A percentile compares a stretch with the other conserved stretches of the same genome.
Conservation (phyloP, 768 basidiomycete genomes). For the Amanita rimosa region DNA sequence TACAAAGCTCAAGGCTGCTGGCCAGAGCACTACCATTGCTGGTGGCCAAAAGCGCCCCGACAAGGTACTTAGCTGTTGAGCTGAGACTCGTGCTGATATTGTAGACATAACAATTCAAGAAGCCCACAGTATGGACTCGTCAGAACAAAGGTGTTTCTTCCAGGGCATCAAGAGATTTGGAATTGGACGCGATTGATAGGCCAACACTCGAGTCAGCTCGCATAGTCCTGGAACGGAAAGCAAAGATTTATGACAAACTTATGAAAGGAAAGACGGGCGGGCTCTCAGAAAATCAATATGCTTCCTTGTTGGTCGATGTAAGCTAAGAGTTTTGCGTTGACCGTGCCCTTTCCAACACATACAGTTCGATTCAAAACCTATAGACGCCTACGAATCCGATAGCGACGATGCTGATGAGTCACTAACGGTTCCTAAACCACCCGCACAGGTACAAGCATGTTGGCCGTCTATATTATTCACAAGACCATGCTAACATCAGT, state of each 20-base stretch:
- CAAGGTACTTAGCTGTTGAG: constrained; percentile 37
- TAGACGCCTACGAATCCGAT: constrained; percentile 48
- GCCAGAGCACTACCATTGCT: constrained; percentile 38
- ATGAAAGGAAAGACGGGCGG: constrained; percentile 71
- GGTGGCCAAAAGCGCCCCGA: constrained; percentile 57
- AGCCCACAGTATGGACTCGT: constrained; percentile 66
- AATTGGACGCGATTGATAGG: constrained; percentile 57
- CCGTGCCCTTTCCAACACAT: not conserved
- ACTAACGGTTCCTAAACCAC: constrained; percentile 42
- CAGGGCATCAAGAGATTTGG: constrained; percentile 56
- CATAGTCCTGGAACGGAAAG: constrained; percentile 64
- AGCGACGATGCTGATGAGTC: constrained; percentile 77
- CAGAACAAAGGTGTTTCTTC: constrained; percentile 64
- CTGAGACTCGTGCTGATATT: not conserved
- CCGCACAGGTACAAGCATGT: constrained; percentile 22
- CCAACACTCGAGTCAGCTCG: constrained; percentile 65
- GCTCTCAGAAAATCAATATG: constrained; percentile 63
- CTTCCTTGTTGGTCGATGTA: constrained; percentile 67
- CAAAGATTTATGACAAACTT: constrained; percentile 71
- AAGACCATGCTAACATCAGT: not conserved
- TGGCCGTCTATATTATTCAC: not conserved
- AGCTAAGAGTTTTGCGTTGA: constrained; percentile 14
- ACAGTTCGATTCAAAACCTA: constrained; percentile 57
- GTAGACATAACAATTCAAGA: constrained; percentile 28
- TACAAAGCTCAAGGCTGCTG: constrained; percentile 45